Conservation (phyloP, 2,329 filamentous ascomycete species). For the Penicillium sp. region DNA sequence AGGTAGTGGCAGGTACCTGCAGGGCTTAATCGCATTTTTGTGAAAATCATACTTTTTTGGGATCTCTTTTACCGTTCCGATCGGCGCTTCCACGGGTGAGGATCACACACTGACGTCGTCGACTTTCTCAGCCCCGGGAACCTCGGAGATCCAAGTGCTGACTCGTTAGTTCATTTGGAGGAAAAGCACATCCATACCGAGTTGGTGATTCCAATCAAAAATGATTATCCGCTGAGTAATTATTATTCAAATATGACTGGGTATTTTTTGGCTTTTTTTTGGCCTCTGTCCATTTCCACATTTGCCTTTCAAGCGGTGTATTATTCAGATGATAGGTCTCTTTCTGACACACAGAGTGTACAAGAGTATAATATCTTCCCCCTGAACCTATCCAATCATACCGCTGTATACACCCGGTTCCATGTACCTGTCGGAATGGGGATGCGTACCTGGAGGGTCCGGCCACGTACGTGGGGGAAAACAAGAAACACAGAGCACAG, state of each 20-base stretch:
- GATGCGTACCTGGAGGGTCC: slow-evolving; percentile 1
- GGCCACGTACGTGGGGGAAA: slow-evolving; percentile 1
- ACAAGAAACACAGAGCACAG: not conserved
- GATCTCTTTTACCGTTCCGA: slow-evolving; percentile 18
- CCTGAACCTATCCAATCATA: not conserved
- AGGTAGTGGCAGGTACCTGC: slow-evolving; percentile 28
- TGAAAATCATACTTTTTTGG: not conserved
- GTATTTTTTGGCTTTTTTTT: not conserved
- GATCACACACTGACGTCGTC: slow-evolving; percentile 18
- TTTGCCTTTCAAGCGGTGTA: slow-evolving; percentile 26
- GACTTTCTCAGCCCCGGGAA: slow-evolving; percentile 4
- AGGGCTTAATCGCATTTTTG: slow-evolving; percentile 19
- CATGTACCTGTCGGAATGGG: not conserved
- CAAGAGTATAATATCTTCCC: not conserved
- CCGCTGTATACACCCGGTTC: not conserved
- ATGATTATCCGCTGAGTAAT: not conserved
- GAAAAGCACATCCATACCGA: too few species aligned
- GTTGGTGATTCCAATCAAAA: not conserved
- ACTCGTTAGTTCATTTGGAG: not conserved
- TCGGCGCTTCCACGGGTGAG: slow-evolving; percentile 1
- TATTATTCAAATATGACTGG: not conserved
- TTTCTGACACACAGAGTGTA: not conserved
- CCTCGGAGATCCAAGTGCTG: not conserved
- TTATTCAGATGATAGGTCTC: slow-evolving; percentile 14
- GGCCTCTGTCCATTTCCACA: slow-evolving; percentile 9